Base-by-base conservation (phyloP, 306 rosid species). In the Purshia tridentata region DNA sequence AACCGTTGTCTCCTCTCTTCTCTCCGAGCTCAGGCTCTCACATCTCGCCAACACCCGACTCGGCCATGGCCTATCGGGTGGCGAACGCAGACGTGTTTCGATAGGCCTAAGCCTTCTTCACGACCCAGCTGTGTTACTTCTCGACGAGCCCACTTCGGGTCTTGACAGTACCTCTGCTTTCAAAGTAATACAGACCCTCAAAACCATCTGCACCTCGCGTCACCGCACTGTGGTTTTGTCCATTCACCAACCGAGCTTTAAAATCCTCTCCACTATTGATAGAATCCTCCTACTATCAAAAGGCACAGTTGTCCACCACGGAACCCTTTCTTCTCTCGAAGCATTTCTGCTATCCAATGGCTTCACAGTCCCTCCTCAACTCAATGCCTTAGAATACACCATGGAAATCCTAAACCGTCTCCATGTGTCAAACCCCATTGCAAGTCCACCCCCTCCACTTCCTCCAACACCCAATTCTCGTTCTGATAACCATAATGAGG, bases 111-210 rank as follows among this genome's bases (percentile, higher is more conserved):
- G 91, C 56, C 97, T 93, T 18, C 97, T 93, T 29, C 98, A 91
- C 61, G 98, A 91, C 50, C 98, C 98, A 0, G 84, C 91, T 0
- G 86, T 93, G 3, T 44, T 93, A 13, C 89, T 93, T 9, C 92
- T 93, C 0, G 98, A 93, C 65, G 98, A 93, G 59, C 98, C 98
- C n/a, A 93, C 98, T 44, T 91, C 98, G 7, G 94, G 98, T 0
- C 97, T 93, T 8, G 97, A 93, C 62, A 89, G 96, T 39, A 80
- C 90, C 0, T 87, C 92, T 1, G 94, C 98, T 10, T 91, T 85
- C 81, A 91, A 91, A 49, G 88, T 93, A 41, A 86, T 93, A 81
- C 97, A 88, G 29, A 88, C 88, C 12, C 87, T 94, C 4, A 91
- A 84, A 68, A 84, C 96, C 42, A 82, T 88, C 8, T 90, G 89